These are phyloP conservation scores for Candida endomychidarum DNA, from an alignment of 805 yeast genomes.

Conservation along the genomic window DNA sequence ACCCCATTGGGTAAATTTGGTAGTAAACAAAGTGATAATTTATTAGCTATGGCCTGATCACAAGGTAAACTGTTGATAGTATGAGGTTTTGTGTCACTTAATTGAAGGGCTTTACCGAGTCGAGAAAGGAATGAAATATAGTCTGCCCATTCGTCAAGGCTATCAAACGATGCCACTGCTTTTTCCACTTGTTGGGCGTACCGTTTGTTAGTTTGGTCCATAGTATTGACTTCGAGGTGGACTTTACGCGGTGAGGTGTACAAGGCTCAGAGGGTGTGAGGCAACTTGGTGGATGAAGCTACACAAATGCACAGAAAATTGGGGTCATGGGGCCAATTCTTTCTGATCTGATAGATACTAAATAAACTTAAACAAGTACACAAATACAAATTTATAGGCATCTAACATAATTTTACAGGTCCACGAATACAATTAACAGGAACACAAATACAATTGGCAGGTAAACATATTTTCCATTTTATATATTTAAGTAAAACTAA, in stretches of 20 bases:
- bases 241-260: background rate
- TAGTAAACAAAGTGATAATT: conserved; percentile 76
- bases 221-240: conserved; percentile 2
- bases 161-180: conserved; percentile 45
- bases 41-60: conserved; percentile 62
- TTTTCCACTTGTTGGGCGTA: conserved; percentile 15
- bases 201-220: conserved; percentile 17
- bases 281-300: too few species aligned
- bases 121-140: conserved; percentile 86
- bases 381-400: too few species aligned
- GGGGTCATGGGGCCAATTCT: too few species aligned
- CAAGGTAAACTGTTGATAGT: conserved; percentile 60
- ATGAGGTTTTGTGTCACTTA: conserved; percentile 24
- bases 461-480: too few species aligned
- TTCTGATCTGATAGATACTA: too few species aligned
- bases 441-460: too few species aligned
- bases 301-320: too few species aligned
- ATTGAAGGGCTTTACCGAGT: conserved; percentile 65
- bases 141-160: conserved; percentile 97
- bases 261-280: background rate
- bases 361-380: too few species aligned
- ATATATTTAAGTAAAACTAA: too few species aligned
- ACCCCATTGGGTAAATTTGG: conserved; percentile 92
- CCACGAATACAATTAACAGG: too few species aligned
- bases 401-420: too few species aligned